Base-by-base conservation (phyloP, 768 basidiomycete species). In the Tulasnella sp. region DNA sequence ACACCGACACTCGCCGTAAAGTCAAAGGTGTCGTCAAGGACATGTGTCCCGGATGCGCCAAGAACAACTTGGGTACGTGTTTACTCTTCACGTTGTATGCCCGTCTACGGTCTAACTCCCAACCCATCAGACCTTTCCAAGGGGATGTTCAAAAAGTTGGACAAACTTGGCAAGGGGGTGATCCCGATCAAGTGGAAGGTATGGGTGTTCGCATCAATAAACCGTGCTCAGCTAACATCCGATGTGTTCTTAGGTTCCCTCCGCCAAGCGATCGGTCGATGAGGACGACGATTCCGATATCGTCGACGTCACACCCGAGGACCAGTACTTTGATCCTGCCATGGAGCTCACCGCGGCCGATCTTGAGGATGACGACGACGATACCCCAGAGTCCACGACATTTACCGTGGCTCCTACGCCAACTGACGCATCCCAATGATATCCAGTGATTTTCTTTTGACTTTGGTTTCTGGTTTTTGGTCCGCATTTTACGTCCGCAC, bases 11-110 rank as follows among this genome's bases (percentile, higher is more conserved):
- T 55, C 64, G 65, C 53, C 65, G 65, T 40, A 62, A 57, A 31
- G 63, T 64, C 52, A 50, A 42, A 12, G 64, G 63, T 25, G 52
- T 39, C 23, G 62, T 66, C 42, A 66, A 61, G 43, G 68, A 69
- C 60, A 60, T 63, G 36, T 69, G 68, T 60, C 68, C 68, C 14
- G 48, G 55, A 14, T 69, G 68, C 57, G 42, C 31, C 15, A 23
- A 32, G n/a, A 43, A 43, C 7, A 29, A 27, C 29, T 32, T 57
- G n/a, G 54, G 54, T 56, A 36, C 15, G 54, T 56, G 2, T 36
- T 4, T 27, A 21, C 19, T 15, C 34, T 29, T 9, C 6, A 14
- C 6, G 8, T 49, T 19, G 17, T 37, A 2, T n/a, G 41, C 17
- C n/a, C 19, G 49, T 5, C 8, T 32, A 50, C 17, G 11, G 36